Conservation (phyloP, 352 stramenopile species). For the Pythium sukuiense region DNA sequence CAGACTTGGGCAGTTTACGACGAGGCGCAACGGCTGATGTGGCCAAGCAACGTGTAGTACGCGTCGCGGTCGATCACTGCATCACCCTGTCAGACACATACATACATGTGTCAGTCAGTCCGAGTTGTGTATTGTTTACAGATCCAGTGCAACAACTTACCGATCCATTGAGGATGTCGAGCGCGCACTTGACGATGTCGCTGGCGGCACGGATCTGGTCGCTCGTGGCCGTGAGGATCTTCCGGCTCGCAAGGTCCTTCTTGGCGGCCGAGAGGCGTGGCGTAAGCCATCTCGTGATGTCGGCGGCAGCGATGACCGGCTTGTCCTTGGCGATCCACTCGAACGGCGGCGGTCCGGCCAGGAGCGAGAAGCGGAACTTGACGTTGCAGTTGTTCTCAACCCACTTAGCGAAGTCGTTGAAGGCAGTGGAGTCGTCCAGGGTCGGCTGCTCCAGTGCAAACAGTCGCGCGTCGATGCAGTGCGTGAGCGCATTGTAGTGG, state of each 20-base stretch:
- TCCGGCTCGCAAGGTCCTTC: background rate
- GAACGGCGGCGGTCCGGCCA: slow-evolving; percentile 38
- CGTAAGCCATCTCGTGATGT: background rate
- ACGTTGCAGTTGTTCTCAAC: slow-evolving; percentile 39
- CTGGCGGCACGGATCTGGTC: background rate
- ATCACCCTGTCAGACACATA: background rate
- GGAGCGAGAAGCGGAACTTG: slow-evolving; percentile 47
- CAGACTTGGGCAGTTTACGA: background rate
- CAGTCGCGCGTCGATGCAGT: slow-evolving; percentile 6
- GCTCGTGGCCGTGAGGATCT: background rate
- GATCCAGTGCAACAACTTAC: background rate
- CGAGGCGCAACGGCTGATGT: background rate
- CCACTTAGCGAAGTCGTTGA: background rate
- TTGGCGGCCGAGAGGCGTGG: background rate
- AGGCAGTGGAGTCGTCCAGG: background rate
- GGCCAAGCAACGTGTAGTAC: background rate
- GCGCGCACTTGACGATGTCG: background rate
- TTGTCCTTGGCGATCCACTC: slow-evolving; percentile 32
- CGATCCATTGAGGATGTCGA: background rate
- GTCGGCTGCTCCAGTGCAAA: background rate
- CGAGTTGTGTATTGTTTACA: background rate
- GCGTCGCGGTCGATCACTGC: background rate
- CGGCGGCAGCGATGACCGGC: background rate
- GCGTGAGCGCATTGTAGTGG: slow-evolving; percentile 4
- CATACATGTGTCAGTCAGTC: background rate